These are phyloP conservation scores for Kappamyces sp. DNA, from an alignment of 192 early-diverging fungal genomes.

Conservation along the genomic window DNA sequence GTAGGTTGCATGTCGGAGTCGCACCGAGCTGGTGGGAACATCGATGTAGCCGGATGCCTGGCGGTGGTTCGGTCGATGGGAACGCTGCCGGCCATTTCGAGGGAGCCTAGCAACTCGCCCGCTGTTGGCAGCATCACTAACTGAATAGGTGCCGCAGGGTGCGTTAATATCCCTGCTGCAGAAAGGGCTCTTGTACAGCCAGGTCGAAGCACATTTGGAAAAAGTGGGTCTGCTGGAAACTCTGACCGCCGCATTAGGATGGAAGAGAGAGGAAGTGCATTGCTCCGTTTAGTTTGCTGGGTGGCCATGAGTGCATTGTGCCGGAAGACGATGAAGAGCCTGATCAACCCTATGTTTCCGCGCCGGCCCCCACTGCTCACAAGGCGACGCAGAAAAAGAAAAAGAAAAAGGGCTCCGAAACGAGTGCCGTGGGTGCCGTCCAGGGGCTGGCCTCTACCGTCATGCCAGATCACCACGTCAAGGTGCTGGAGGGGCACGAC, in stretches of 20 bases:
- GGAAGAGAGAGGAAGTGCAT: slow-evolving; percentile 68
- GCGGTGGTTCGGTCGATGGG: too few relatives aligned
- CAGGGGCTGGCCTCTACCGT: slow-evolving; percentile 6
- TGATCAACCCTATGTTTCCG: neutral
- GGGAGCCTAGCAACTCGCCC: neutral
- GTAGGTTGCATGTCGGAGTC: too few relatives aligned
- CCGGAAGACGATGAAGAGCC: slow-evolving; percentile 23
- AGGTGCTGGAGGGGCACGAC: slow-evolving; percentile 61
- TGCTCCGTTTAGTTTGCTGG: slow-evolving; percentile 63
- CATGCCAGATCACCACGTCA: slow-evolving; percentile 43
- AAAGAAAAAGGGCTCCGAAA: slow-evolving; percentile 7
- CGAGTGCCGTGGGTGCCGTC: slow-evolving; percentile 7
- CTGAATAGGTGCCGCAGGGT: slow-evolving; percentile 60
- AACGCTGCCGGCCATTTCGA: too few relatives aligned
- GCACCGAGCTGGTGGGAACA: neutral
- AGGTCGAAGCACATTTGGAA: slow-evolving; percentile 82
- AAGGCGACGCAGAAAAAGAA: slow-evolving; percentile 21
- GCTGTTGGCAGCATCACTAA: neutral
- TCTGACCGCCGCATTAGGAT: slow-evolving; percentile 45
- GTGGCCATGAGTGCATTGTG: slow-evolving; percentile 55
- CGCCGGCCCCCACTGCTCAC: neutral
- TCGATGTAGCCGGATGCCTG: neutral
- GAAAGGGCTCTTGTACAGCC: slow-evolving; percentile 86
- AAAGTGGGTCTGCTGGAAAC: slow-evolving; percentile 38
- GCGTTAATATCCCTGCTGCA: slow-evolving; percentile 80